Conservation (phyloP, 148 eudicot genomes). For the Chenopodium album region DNA sequence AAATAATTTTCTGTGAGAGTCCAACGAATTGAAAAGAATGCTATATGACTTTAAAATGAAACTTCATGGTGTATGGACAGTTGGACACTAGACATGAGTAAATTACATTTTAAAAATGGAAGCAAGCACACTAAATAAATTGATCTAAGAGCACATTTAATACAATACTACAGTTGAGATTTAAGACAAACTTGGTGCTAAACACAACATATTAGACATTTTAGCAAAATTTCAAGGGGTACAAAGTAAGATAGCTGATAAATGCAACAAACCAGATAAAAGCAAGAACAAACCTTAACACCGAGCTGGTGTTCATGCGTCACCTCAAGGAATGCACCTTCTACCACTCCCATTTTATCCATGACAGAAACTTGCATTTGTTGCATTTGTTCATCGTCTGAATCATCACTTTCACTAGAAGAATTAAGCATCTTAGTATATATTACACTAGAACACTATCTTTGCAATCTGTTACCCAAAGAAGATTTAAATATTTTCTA, state of each 20-base stretch:
- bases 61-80: neutral
- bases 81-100: neutral
- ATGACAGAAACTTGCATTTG: conserved; percentile 40
- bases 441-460: neutral
- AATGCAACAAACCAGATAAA: neutral
- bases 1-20: neutral
- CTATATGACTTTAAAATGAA: neutral
- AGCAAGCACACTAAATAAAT: neutral
- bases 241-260: neutral
- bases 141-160: neutral
- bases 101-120: neutral
- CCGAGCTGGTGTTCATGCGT: conserved; percentile 62
- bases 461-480: neutral
- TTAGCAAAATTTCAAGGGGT: neutral
- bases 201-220: neutral
- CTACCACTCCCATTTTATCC: conserved; percentile 64
- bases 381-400: conserved; percentile 41
- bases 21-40: neutral
- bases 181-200: too few relatives aligned
- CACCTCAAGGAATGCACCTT: conserved; percentile 64
- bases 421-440: conserved; percentile 7
- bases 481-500: neutral
- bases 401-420: conserved; percentile 55
- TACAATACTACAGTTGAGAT: neutral
- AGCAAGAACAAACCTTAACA: conserved; percentile 48